Base-by-base conservation (phyloP, 1,284 basidiomycete species). In the Phellopilus nigrolimitatus region DNA sequence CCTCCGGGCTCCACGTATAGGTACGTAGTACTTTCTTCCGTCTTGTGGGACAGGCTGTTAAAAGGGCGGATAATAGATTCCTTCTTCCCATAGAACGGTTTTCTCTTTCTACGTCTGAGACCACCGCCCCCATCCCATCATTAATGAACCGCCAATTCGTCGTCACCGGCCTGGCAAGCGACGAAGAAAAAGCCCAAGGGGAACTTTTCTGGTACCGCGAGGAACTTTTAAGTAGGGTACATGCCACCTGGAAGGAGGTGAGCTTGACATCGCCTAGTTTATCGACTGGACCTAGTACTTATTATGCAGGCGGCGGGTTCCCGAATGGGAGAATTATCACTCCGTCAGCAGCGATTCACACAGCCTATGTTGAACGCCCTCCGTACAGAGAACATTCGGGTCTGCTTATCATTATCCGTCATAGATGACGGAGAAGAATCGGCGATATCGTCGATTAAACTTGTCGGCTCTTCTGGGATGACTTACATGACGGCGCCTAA, bases 131-230 rank as follows among this genome's bases (percentile, higher is more conserved):
- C 1, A 91, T 97, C 53, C 95, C 95, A 0, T 82, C 84, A 3
- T 70, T 95, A 28, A 87, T 88, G 3, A 83, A 89, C 53, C 76
- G 93, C n/a, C 95, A 99, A 64, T 98, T 95, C 65, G 84, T 97
- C 13, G 86, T 97, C 0, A 78, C 83, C 8, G 76, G 74, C 49
- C 69, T 88, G 48, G 78, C 82, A 1, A 64, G 70, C 3, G 68
- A 68, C 37, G 84, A 91, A 60, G 76, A 84, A 55, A 72, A 70
- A 33, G 63, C 72, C 7, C 83, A 88, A 59, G 75, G 83, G 30
- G 85, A 91, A 61, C 65, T 94, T 12, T 98, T 98, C 70, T 98
- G 95, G 95, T 95, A 94, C 63, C 78, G 94, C 25, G 90, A 98
- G 64, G 81, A 85, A 56, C 69, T 98, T 9, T 79, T 97, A 60